These are phyloP conservation scores for Hyaloscypha bicolor DNA, from an alignment of 495 filamentous ascomycete genomes.

Conservation along the genomic window DNA sequence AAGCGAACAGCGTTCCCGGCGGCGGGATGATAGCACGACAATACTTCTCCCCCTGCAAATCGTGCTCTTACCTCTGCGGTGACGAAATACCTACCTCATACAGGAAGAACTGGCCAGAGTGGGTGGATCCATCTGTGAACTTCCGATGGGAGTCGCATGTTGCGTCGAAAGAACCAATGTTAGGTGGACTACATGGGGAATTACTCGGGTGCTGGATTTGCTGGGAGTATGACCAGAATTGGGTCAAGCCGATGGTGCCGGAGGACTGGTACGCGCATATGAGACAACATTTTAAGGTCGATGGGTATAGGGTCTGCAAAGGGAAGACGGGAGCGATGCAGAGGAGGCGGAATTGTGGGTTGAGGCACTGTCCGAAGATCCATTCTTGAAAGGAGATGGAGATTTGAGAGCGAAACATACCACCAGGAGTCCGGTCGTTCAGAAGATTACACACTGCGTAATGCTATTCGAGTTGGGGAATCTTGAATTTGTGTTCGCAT, in stretches of 20 bases:
- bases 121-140: conserved; percentile 31
- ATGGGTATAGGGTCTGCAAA: conserved; percentile 27
- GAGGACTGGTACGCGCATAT: conserved; percentile 30
- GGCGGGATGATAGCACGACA: conserved; percentile 23
- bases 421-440: neutral
- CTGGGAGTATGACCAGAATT: conserved; percentile 30
- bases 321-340: conserved; percentile 31
- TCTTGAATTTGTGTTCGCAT: too few relatives aligned
- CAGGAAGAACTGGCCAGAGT: conserved; percentile 24
- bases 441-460: too few relatives aligned
- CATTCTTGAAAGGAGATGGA: conserved; percentile 19
- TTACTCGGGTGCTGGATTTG: conserved; percentile 31
- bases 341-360: conserved; percentile 30
- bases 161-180: conserved; percentile 7
- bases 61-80: conserved; percentile 18
- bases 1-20: conserved; percentile 23
- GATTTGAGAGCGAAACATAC: neutral
- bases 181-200: conserved; percentile 4
- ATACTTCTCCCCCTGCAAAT: conserved; percentile 26
- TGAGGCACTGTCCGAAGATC: conserved; percentile 29
- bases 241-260: conserved; percentile 20
- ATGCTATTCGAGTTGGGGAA: too few relatives aligned
- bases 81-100: conserved; percentile 21
- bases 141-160: conserved; percentile 32
- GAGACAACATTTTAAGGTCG: conserved; percentile 25